These are phyloP conservation scores for Pterocarpus macrocarpus DNA, from an alignment of 306 rosid species.

Conservation along the genomic window DNA sequence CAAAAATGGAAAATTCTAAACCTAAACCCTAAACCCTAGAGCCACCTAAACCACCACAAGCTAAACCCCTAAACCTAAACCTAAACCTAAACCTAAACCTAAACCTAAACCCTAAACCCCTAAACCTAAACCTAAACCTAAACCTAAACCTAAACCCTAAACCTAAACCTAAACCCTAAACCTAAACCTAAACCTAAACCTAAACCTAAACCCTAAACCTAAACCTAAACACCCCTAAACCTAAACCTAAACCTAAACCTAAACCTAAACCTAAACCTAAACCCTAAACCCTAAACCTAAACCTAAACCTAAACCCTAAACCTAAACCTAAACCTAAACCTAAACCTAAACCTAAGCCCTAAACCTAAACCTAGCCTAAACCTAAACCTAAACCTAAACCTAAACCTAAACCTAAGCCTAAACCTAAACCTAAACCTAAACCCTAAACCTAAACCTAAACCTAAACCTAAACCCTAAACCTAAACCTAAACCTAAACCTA, in stretches of 20 bases:
- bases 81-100: not conserved
- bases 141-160: not conserved
- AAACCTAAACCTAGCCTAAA: not conserved
- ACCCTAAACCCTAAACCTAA: not conserved
- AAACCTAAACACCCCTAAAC: not conserved
- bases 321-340: not conserved
- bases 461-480: not conserved
- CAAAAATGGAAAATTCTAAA: not conserved
- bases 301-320: not conserved
- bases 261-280: not conserved
- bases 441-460: not conserved
- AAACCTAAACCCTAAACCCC: not conserved
- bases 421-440: not conserved
- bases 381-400: not conserved
- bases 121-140: not conserved
- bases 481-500: not conserved
- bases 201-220: not conserved
- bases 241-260: not conserved
- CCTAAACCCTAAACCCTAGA: not conserved
- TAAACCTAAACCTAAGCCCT: conserved; percentile 1
- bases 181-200: not conserved
- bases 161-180: not conserved
- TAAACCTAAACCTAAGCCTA: conserved; percentile 1
- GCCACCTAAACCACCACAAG: not conserved
- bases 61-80: not conserved